Base-by-base conservation (phyloP, 768 basidiomycete species). In the Dioszegia crocea region DNA sequence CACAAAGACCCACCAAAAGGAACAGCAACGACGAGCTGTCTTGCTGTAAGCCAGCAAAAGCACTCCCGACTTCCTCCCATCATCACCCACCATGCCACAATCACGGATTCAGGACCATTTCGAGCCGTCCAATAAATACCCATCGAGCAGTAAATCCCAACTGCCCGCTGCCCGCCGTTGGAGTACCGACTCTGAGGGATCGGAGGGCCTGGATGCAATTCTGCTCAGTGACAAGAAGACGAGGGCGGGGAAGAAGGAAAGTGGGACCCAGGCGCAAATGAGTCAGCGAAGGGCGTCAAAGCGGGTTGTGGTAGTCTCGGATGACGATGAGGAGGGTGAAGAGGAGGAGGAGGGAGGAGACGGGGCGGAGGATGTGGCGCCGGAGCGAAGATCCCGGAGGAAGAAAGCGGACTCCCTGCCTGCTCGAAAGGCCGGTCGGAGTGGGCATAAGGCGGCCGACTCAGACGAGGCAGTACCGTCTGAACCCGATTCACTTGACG, bases 171-270 rank as follows among this genome's bases (percentile, higher is more conserved):
- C 4, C 17, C 29, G 16, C 8, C 47, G 45, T 4, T 46, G 30
- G 26, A 23, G 30, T 23, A 45, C 56, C n/a, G 60, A 67, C 12
- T 61, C 59, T 30, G 66, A 62, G 38, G 69, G 69, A 0, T 67
- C 66, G 14, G 64, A 71, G 23, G 69, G 66, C 11, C 19, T 71
- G 24, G 52, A 51, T 12, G 48, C 51, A 17, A 60, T 70, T 21
- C 41, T 45, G 3, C 36, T 47, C 10, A 40, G 44, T 24, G 26
- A 23, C 2, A 38, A 46, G n/a, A 41, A 30, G 47, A 6, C 17
- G 38, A 57, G 9, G 16, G 23, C 39, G 23, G 31, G 26, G 30
- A 52, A 21, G 19, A 26, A 23, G n/a, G 36, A 12, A 27, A 16
- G 27, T 17, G 27, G 17, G 11, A 4, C 27, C 17, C 14, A 43